These are phyloP conservation scores for Ogataea haglerorum DNA, from an alignment of 805 yeast genomes.

Conservation along the genomic window DNA sequence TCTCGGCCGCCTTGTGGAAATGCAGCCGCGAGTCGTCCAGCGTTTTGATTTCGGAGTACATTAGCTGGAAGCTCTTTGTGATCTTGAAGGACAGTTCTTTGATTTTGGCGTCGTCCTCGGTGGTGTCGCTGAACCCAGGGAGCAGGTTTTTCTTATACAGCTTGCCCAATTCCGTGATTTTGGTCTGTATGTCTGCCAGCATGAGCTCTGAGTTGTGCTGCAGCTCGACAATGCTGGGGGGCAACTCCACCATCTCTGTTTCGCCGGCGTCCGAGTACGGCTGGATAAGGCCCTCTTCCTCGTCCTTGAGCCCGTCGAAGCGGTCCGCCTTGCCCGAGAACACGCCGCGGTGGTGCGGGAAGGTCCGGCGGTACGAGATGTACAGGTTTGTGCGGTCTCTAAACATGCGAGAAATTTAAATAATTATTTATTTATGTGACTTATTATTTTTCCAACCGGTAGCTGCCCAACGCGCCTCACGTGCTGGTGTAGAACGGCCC, in stretches of 20 bases:
- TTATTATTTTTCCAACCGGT: too few species aligned
- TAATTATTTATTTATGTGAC: background rate
- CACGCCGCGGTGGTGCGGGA: slow-evolving; percentile 56
- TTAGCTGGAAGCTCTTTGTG: slow-evolving; percentile 71
- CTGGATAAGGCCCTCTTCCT: slow-evolving; percentile 57
- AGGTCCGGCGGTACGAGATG: slow-evolving; percentile 84
- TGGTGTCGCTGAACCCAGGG: slow-evolving; percentile 84
- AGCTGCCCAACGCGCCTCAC: background rate
- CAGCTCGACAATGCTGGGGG: slow-evolving; percentile 77
- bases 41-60: slow-evolving; percentile 72
- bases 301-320: slow-evolving; percentile 44
- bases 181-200: slow-evolving; percentile 47
- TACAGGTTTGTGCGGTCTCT: slow-evolving; percentile 93
- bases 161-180: slow-evolving; percentile 58
- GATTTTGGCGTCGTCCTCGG: slow-evolving; percentile 69
- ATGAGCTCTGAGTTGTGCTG: slow-evolving; percentile 67
- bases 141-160: slow-evolving; percentile 78
- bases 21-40: slow-evolving; percentile 40
- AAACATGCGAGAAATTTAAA: slow-evolving; percentile 49
- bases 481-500: slow-evolving; percentile 40
- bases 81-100: slow-evolving; percentile 73
- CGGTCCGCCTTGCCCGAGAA: slow-evolving; percentile 16
- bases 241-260: slow-evolving; percentile 52
- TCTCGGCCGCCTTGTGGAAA: slow-evolving; percentile 43
- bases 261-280: slow-evolving; percentile 23